Evolutionary conservation across 176 grass and related monocot genomes (phyloP), one percentile per base, ranked within the genome.

Genomic region (Carex myosuroides): DNA sequence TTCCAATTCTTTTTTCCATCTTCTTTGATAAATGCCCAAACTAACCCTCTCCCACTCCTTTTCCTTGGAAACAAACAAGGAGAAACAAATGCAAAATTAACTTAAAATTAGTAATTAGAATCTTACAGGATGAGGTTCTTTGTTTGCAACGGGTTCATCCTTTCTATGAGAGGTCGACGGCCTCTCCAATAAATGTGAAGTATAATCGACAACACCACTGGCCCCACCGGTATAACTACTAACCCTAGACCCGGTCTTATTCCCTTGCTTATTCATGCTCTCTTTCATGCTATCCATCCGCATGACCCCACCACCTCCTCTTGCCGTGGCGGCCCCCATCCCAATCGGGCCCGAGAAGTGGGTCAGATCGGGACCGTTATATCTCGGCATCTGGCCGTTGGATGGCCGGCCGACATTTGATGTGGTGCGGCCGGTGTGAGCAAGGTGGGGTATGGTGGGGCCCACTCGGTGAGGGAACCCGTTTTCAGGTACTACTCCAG

Each of bases 81-180:
- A 35, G 33, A 35, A 35, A 35, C 3, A 35, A 35, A 35, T 35
- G 33, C 3, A 35, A 35, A 35, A 44, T 44, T 44, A 44, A 44
- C 41, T 44, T 44, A 44, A 44, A 10, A 48, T 48, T 48, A 11
- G 46, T 50, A 50, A 1, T 2, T 10, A 50, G 46, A 12, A 50
- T 83, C 96, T 95, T 88, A 99, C 97, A 85, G 18, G 83, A 35
- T 84, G 62, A 83, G 88, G 86, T 30, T 99, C 93, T 83, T 95
- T 92, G 53, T 70, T 88, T 90, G 60, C 48, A 8, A 10, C 66
- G 17, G n/a, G 88, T 5, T 94, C 93, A 85, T 99, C 91, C 62
- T 95, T 99, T 67, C 82, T 88, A 85, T 95, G 97, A 68, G 97
- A 99, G 80, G 93, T 93, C 6, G 93, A 94, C 10, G 93, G 90